Evolutionary conservation across 2,329 filamentous ascomycete species (phyloP).

Genomic region (Colletotrichum karsti): DNA sequence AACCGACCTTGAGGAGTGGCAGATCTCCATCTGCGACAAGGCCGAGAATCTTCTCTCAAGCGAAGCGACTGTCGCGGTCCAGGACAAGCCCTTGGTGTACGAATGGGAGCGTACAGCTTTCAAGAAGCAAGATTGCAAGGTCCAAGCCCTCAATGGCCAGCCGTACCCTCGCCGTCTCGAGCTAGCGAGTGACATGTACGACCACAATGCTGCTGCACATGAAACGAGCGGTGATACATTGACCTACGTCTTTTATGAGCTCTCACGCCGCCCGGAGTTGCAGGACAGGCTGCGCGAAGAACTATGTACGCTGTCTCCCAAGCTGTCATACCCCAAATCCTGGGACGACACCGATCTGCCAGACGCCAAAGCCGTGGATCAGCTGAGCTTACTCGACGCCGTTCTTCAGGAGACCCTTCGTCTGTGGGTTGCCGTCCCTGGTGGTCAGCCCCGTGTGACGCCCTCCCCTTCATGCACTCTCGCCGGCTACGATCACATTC

Average conservation of each 20-base stretch:
- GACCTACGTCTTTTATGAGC: not conserved
- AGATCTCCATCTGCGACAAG: not conserved
- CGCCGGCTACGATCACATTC: not conserved
- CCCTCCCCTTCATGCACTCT: not conserved
- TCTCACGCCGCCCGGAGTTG: not conserved
- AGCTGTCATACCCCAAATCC: not conserved
- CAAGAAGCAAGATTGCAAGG: too few species aligned
- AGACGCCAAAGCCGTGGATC: not conserved
- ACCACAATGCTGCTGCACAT: not conserved
- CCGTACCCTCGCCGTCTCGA: not conserved
- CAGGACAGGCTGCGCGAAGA: not conserved
- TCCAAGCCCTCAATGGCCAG: not conserved
- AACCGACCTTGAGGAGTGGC: not conserved
- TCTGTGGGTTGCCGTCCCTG: not conserved
- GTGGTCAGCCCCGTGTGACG: not conserved
- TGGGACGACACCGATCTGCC: fast-evolving
- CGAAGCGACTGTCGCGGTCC: not conserved
- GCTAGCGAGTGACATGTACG: not conserved
- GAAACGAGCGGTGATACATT: not conserved
- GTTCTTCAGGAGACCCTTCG: not conserved
- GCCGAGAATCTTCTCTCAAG: not conserved
- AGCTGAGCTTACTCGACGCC: not conserved
- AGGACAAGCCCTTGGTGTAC: not conserved
- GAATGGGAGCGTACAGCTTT: too few species aligned
- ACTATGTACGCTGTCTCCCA: not conserved